These are phyloP conservation scores for Rubroshorea leprosula DNA, from an alignment of 345 rosid species.

Conservation along the genomic window DNA sequence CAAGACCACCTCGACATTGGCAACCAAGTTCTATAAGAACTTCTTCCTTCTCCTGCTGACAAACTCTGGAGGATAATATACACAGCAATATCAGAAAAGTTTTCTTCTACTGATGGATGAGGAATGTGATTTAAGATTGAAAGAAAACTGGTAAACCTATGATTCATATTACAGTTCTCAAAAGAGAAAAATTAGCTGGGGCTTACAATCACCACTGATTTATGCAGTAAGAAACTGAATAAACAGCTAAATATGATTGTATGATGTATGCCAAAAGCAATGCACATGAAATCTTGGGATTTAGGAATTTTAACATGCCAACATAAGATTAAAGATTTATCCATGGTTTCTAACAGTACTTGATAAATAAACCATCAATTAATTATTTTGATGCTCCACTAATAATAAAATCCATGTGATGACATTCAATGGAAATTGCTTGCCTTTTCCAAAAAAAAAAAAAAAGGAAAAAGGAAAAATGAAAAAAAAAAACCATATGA, in stretches of 20 bases:
- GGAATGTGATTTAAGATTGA: background rate
- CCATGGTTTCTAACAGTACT: background rate
- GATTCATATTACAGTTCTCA: background rate
- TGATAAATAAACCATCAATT: background rate
- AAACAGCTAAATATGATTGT: too few species aligned
- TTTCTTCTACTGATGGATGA: background rate
- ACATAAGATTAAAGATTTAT: background rate
- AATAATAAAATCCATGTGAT: background rate
- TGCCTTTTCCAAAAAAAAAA: too few species aligned
- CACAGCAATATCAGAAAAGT: slow-evolving; percentile 2
- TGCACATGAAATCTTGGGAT: too few species aligned
- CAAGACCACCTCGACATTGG: slow-evolving; percentile 79
- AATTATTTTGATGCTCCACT: background rate
- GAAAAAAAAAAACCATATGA: too few species aligned
- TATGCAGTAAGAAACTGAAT: too few species aligned
- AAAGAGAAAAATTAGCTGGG: background rate
- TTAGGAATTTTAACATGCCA: too few species aligned
- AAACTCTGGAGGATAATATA: slow-evolving; percentile 44
- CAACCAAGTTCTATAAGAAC: slow-evolving; percentile 77
- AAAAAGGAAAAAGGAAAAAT: too few species aligned
- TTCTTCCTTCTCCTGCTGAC: slow-evolving; percentile 89
- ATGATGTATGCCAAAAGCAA: too few species aligned
- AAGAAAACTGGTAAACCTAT: background rate
- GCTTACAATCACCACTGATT: background rate
- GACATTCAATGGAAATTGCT: too few species aligned